Conservation (phyloP, 1,284 basidiomycete genomes). For the Austroboletus rostrupii region DNA sequence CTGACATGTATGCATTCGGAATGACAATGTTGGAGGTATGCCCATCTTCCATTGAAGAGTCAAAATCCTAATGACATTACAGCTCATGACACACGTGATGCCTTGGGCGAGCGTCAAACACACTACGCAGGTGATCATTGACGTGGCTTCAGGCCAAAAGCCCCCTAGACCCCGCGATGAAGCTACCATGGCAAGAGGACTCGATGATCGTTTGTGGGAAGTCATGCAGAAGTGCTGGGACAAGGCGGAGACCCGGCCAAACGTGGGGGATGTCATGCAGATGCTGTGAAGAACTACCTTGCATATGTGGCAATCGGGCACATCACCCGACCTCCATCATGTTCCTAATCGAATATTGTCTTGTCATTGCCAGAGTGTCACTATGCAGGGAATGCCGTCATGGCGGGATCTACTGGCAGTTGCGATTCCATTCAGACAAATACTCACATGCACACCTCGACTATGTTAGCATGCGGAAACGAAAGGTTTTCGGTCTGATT, state of each 20-base stretch:
- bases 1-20: constrained; percentile 51
- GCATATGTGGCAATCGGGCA: too few species aligned
- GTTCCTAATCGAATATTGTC: too few species aligned
- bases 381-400: too few species aligned
- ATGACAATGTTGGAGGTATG: constrained; percentile 55
- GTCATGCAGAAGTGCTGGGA: constrained; percentile 46
- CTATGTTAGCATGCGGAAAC: too few species aligned
- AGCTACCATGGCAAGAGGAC: constrained; percentile 37
- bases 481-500: too few species aligned
- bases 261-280: constrained; percentile 37
- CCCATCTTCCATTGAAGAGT: background rate
- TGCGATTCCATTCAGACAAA: too few species aligned
- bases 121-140: constrained; percentile 47
- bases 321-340: too few species aligned
- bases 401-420: too few species aligned
- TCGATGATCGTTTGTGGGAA: constrained; percentile 45
- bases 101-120: constrained; percentile 46
- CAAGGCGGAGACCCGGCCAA: constrained; percentile 34
- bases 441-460: too few species aligned
- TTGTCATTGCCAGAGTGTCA: too few species aligned
- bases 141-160: constrained; percentile 37
- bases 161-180: constrained; percentile 40
- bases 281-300: constrained; percentile 9
- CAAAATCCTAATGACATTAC: background rate
- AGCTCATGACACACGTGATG: constrained; percentile 50